These are phyloP conservation scores for Alternaria conjuncta DNA, from an alignment of 2,329 filamentous ascomycete genomes.

Conservation along the genomic window DNA sequence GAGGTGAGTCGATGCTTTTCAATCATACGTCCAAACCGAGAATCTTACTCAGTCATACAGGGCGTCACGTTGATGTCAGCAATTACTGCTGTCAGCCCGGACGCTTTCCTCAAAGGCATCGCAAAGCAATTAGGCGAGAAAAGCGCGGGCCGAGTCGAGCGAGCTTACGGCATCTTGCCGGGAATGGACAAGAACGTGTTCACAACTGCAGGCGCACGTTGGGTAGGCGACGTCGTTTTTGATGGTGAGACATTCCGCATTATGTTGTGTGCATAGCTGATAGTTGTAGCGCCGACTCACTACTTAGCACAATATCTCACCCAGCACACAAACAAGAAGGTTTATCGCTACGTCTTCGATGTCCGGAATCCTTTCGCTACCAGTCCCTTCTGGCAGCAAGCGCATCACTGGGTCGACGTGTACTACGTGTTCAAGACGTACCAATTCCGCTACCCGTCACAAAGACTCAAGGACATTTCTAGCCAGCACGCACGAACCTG, in stretches of 20 bases:
- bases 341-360: conserved; percentile 39
- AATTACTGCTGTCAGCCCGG: conserved; percentile 14
- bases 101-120: conserved; percentile 31
- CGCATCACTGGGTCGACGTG: conserved; percentile 40
- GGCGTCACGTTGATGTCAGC: conserved; percentile 1
- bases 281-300: conserved; percentile 22
- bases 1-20: conserved; percentile 43
- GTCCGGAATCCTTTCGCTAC: conserved; percentile 35
- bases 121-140: conserved; percentile 17
- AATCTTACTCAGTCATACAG: not conserved
- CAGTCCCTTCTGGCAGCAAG: conserved; percentile 18
- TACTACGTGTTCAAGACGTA: conserved; percentile 35
- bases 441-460: conserved; percentile 24
- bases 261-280: not conserved
- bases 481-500: conserved; percentile 29
- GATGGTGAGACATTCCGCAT: conserved; percentile 39
- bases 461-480: conserved; percentile 26
- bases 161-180: conserved; percentile 48
- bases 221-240: conserved; percentile 53
- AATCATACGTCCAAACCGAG: not conserved
- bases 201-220: conserved; percentile 47
- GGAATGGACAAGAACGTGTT: conserved; percentile 47
- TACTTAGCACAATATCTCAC: conserved; percentile 15
- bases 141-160: conserved; percentile 23
- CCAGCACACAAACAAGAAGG: conserved; percentile 15